These are phyloP conservation scores for Ogataea naganishii DNA, from an alignment of 805 yeast species.

Conservation along the genomic window DNA sequence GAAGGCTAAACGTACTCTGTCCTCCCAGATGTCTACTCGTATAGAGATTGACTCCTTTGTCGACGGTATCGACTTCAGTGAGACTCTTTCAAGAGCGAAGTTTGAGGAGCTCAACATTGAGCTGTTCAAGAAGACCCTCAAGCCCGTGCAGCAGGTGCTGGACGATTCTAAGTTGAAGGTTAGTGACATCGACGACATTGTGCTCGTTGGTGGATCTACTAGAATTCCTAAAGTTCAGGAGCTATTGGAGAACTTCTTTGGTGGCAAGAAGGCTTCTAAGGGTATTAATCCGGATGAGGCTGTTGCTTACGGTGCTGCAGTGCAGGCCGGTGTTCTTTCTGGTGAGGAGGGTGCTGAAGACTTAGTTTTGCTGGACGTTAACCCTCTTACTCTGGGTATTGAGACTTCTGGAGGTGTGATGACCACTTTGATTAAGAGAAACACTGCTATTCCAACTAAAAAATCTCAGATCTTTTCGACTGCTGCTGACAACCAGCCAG, in stretches of 20 bases:
- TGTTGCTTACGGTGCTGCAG: slow-evolving; percentile 99
- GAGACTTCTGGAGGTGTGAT: slow-evolving; percentile 97
- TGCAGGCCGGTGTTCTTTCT: slow-evolving; percentile 94
- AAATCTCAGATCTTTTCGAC: slow-evolving; percentile 94
- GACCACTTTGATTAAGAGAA: slow-evolving; percentile 92
- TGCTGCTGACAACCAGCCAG: slow-evolving; percentile 93
- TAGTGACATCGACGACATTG: slow-evolving; percentile 87
- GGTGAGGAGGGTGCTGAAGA: slow-evolving; percentile 94
- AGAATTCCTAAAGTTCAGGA: slow-evolving; percentile 98
- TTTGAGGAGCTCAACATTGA: slow-evolving; percentile 94
- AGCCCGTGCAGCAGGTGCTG: slow-evolving; percentile 93
- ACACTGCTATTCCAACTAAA: slow-evolving; percentile 92
- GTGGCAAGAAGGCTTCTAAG: slow-evolving; percentile 94
- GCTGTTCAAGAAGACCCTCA: slow-evolving; percentile 86
- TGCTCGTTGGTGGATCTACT: slow-evolving; percentile 97
- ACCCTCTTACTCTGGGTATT: slow-evolving; percentile 90
- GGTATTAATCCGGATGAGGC: slow-evolving; percentile 99
- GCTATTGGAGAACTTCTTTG: slow-evolving; percentile 80
- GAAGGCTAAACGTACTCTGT: slow-evolving; percentile 94
- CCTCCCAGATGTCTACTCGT: slow-evolving; percentile 92
- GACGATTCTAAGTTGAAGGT: slow-evolving; percentile 87
- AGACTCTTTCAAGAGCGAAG: slow-evolving; percentile 93
- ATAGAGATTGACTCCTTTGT: slow-evolving; percentile 92
- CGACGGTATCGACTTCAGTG: slow-evolving; percentile 94
- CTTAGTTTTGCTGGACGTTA: slow-evolving; percentile 84